Evolutionary conservation across 2,329 filamentous ascomycete genomes (phyloP).

Genomic region (Cordyceps farinosa): DNA sequence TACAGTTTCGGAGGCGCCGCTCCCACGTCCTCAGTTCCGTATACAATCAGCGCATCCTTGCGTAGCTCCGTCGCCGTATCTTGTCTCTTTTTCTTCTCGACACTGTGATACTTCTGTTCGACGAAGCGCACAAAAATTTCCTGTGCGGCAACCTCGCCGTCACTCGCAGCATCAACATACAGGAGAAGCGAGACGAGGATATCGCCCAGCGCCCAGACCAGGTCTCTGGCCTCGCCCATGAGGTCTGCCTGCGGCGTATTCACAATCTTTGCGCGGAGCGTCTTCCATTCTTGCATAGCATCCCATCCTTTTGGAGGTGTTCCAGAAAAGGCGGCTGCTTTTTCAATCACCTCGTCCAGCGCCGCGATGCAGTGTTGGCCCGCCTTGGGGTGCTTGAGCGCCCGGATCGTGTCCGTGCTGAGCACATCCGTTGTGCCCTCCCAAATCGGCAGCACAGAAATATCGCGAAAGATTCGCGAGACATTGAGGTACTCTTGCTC

Average conservation of each 20-base stretch:
- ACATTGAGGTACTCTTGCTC: conserved; percentile 64
- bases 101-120: conserved; percentile 24
- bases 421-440: conserved; percentile 72
- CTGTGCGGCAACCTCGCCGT: conserved; percentile 33
- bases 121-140: conserved; percentile 42
- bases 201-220: conserved; percentile 44
- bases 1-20: conserved; percentile 22
- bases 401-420: conserved; percentile 48
- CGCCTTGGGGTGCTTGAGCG: conserved; percentile 42
- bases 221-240: conserved; percentile 42
- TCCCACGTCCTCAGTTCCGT: conserved; percentile 26
- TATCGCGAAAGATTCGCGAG: conserved; percentile 62
- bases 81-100: conserved; percentile 21
- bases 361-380: conserved; percentile 39
- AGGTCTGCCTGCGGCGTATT: conserved; percentile 35
- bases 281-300: conserved; percentile 37
- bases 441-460: conserved; percentile 63
- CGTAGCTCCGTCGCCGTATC: conserved; percentile 28
- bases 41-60: conserved; percentile 35
- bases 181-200: conserved; percentile 42
- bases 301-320: conserved; percentile 27
- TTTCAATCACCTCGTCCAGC: conserved; percentile 39
- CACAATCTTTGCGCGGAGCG: conserved; percentile 36
- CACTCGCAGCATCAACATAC: conserved; percentile 37
- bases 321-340: conserved; percentile 25